Percentiles rank a stretch among this genome's conserved stretches.
Conservation (phyloP, 805 yeast species). For the Blastobotrys robertii region DNA sequence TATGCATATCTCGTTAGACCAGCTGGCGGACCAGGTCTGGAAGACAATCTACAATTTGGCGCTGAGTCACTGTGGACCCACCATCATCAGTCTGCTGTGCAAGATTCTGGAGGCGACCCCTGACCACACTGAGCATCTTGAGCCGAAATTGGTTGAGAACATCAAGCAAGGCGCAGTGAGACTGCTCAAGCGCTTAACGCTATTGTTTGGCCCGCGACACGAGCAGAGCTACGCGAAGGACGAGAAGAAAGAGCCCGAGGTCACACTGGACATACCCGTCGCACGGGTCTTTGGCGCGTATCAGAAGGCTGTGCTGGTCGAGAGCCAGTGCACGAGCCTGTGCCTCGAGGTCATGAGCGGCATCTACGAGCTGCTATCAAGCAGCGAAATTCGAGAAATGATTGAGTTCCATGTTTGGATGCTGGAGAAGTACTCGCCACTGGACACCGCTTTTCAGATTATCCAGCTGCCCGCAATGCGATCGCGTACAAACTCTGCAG, state of each 20-base stretch:
- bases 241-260: background rate
- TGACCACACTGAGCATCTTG: background rate
- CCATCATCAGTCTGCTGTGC: slow-evolving; percentile 26
- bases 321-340: slow-evolving; percentile 18
- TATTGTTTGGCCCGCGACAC: background rate
- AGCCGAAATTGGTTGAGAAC: slow-evolving; percentile 20
- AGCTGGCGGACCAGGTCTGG: slow-evolving; percentile 30
- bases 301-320: slow-evolving; percentile 26
- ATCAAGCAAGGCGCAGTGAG: slow-evolving; percentile 31
- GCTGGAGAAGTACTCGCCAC: slow-evolving; percentile 29
- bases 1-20: slow-evolving; percentile 30
- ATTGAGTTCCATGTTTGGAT: slow-evolving; percentile 26
- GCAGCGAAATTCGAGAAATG: slow-evolving; percentile 20
- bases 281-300: slow-evolving; percentile 29
- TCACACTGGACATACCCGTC: slow-evolving; percentile 22
- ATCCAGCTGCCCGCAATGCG: slow-evolving; percentile 2
- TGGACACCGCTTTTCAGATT: slow-evolving; percentile 24
- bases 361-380: slow-evolving; percentile 32
- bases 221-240: slow-evolving; percentile 20
- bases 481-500: background rate
- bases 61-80: slow-evolving; percentile 30
- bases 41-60: slow-evolving; percentile 32
- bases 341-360: slow-evolving; percentile 33
- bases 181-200: slow-evolving; percentile 22
- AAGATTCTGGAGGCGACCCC: slow-evolving; percentile 24